Conservation (phyloP, 345 rosid species). For the Aurinia saxatilis region DNA sequence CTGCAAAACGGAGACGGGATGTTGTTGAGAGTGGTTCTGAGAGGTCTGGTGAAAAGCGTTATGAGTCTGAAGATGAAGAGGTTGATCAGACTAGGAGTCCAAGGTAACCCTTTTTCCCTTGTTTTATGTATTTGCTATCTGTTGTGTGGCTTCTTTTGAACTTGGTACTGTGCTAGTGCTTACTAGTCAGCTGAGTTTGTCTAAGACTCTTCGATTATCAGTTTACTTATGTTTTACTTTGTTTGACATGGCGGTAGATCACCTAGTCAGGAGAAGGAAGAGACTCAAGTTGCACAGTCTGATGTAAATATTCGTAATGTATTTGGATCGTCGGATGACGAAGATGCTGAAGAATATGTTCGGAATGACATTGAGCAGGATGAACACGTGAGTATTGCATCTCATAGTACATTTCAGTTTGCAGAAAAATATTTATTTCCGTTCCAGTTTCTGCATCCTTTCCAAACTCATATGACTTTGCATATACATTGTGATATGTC, state of each 20-base stretch:
- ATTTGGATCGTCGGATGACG: conserved; percentile 97
- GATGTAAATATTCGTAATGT: conserved; percentile 94
- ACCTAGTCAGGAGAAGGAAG: conserved; percentile 64
- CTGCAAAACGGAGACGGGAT: conserved; percentile 50
- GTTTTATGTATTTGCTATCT: too few species aligned
- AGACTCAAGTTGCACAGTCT: conserved; percentile 43
- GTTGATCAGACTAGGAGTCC: conserved; percentile 69
- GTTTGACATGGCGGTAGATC: conserved; percentile 41
- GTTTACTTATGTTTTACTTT: conserved; percentile 12
- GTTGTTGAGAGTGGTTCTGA: conserved; percentile 84
- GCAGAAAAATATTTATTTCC: conserved; percentile 9
- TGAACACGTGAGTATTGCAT: conserved; percentile 45
- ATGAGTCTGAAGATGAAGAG: conserved; percentile 80
- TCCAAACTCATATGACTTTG: not conserved
- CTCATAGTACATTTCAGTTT: conserved; percentile 4
- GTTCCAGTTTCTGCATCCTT: not conserved
- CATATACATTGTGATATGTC: not conserved
- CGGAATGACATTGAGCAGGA: conserved; percentile 63
- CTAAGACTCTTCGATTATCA: too few species aligned
- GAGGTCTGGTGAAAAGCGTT: conserved; percentile 70
- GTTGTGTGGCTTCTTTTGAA: not conserved
- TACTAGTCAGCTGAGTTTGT: too few species aligned
- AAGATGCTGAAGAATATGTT: conserved; percentile 67
- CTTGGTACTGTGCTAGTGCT: too few species aligned
- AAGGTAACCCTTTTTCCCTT: conserved; percentile 43